Base-by-base conservation (phyloP, 1,284 basidiomycete species). In the Trametes polyzona region DNA sequence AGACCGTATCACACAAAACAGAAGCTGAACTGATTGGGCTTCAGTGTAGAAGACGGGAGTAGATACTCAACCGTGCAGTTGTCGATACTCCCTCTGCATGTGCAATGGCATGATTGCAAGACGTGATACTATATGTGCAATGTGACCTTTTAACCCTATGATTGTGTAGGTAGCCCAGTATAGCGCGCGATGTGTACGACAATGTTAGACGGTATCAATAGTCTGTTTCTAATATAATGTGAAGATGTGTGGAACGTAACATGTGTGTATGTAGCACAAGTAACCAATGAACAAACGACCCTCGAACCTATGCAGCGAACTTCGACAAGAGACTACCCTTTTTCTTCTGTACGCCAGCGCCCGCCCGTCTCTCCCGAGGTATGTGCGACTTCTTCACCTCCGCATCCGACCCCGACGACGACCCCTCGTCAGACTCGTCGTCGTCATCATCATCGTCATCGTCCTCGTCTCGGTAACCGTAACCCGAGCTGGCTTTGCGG, bases 331-430 rank as follows among this genome's bases (percentile, higher is more conserved):
- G 47, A 26, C 58, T 63, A n/a, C n/a, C 65, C 60, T 62, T 71
- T 58, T 67, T 74, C 56, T 59, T 71, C 58, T 65, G 65, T 40
- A 71, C 57, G 1, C 43, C 62, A 2, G 68, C 69, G 3, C 87
- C 86, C 29, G 87, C 87, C 57, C 77, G 73, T 58, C 83, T 77
- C 17, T 74, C 74, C 61, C 72, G 76, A 33, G 87, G 87, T 42
- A 89, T 88, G 68, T 87, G 84, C 16, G 78, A 83, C 48, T 68
- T 58, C n/a, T 58, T 58, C 43, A 10, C 41, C n/a, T 61, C 66
- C 16, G 74, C 77, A 47, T 79, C 77, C 17, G 74, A 72, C 41
- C 71, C 73, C 12, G 79, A 78, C 11, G 67, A 66, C 4, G 68
- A 78, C 10, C 73, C 69, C 17, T n/a, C n/a, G n/a, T n/a, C n/a